Evolutionary conservation across 768 basidiomycete genomes (phyloP), one percentile per base, ranked within the genome.

Genomic region (Tubosaeta sp.): DNA sequence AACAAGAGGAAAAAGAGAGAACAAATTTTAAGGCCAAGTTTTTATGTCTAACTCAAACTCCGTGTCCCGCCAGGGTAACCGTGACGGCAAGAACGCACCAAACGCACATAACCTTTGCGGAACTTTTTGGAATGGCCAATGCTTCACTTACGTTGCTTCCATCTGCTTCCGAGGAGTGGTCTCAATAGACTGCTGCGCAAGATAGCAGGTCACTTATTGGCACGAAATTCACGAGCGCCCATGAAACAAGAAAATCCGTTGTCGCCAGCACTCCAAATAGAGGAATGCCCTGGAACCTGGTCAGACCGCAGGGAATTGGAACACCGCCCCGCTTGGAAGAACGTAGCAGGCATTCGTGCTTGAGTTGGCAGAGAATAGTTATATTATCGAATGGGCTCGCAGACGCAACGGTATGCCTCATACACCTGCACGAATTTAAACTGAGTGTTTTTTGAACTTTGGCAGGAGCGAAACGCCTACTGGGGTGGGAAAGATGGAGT

Each of bases 81-180:
- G 64, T 64, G 53, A 64, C 64, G 61, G 63, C 63, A 64, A 58
- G 55, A 65, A 51, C 55, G 52, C 53, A 57, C 60, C 60, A 64
- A 64, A 65, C 51, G 52, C 61, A 58, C 48, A 50, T 46, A 50
- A 48, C n/a, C 22, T 11, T 38, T 38, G 37, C 57, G 51, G 55
- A 57, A 53, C 55, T 60, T 50, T 22, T 52, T 56, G 50, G 10
- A 17, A 56, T 52, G n/a, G 22, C 51, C 41, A 65, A 44, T 27
- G 50, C 39, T 54, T 38, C 34, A 48, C 44, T 46, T 2, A 39
- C 41, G 13, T 50, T 48, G 17, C 37, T 5, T 46, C 25, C 50
- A 47, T 41, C 54, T 55, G 55, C 46, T 38, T 38, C n/a, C n/a
- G 10, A 37, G n/a, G 17, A 19, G 17, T 46, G 54, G 48, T 33